Percentiles rank a stretch among this genome's conserved stretches.
phyloP scores from a whole-genome alignment of 179 eudicot genomes.

The Patellifolia procumbens region DNA sequence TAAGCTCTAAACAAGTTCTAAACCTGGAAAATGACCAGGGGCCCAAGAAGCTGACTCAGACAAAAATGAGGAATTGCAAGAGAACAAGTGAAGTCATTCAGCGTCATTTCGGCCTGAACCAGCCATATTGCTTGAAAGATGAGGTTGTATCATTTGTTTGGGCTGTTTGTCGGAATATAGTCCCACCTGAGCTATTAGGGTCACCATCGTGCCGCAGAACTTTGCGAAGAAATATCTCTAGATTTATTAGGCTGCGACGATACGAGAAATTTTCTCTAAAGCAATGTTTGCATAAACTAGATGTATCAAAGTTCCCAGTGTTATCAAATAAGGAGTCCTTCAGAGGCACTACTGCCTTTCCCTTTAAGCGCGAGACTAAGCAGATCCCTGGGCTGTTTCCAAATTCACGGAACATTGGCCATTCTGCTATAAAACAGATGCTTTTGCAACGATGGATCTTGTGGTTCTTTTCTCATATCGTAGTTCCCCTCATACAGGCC shows the following conservation, averaged over 20 bases:
- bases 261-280: constrained; percentile 69
- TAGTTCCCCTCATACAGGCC: constrained; percentile 70
- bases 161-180: constrained; percentile 80
- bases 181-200: constrained; percentile 72
- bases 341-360: constrained; percentile 26
- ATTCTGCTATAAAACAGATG: constrained; percentile 36
- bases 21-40: constrained; percentile 10
- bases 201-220: constrained; percentile 56
- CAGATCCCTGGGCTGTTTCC: constrained; percentile 9
- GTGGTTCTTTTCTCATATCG: constrained; percentile 68
- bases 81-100: constrained; percentile 26
- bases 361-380: constrained; percentile 12
- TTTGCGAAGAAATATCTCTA: constrained; percentile 63
- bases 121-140: constrained; percentile 49
- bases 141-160: constrained; percentile 81
- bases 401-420: constrained; percentile 11
- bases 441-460: constrained; percentile 70
- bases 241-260: constrained; percentile 59
- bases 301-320: constrained; percentile 60
- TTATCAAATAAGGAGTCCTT: constrained; percentile 47
- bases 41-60: neutral
- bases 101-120: constrained; percentile 41
- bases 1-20: constrained; percentile 13
- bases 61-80: constrained; percentile 10
- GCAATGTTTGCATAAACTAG: constrained; percentile 63